These are phyloP conservation scores for Asterochloris sp. DNA, from an alignment of 139 green algal species.

Conservation along the genomic window DNA sequence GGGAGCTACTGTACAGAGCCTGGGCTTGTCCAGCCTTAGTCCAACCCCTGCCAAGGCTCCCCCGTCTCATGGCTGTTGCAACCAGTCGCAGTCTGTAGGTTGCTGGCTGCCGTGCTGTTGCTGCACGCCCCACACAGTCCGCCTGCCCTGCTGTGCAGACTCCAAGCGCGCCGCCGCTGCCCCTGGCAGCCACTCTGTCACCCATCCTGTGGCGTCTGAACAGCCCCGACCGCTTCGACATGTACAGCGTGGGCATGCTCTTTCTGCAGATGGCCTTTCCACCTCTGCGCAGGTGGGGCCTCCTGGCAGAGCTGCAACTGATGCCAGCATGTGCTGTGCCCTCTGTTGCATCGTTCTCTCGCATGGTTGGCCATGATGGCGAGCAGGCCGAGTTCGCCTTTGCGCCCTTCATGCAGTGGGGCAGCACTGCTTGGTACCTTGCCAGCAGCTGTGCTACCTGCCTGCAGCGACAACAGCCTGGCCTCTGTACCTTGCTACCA, in stretches of 20 bases:
- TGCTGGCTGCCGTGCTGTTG: constrained; percentile 21
- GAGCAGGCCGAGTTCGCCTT: neutral
- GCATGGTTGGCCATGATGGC: constrained; percentile 28
- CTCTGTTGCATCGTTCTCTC: neutral
- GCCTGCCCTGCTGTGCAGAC: constrained; percentile 9
- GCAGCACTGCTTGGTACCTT: too few relatives aligned
- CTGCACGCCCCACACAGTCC: constrained; percentile 7
- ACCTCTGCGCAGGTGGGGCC: constrained; percentile 38
- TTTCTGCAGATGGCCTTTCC: constrained; percentile 71
- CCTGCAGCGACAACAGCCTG: neutral
- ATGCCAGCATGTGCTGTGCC: neutral
- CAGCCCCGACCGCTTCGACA: constrained; percentile 88
- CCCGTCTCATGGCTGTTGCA: neutral
- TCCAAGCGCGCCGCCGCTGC: constrained; percentile 52
- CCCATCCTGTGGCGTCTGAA: constrained; percentile 88
- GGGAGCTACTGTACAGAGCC: too few relatives aligned
- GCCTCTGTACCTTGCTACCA: neutral
- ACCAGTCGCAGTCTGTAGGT: neutral
- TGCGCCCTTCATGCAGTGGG: too few relatives aligned
- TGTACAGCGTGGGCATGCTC: constrained; percentile 76
- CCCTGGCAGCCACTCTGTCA: constrained; percentile 78
- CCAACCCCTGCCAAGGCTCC: too few relatives aligned
- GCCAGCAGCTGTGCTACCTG: neutral
- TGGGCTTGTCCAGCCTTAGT: too few relatives aligned
- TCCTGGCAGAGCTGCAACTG: neutral